Conservation (phyloP, 1,284 basidiomycete genomes). For the Uromyces viciae-fabae region DNA sequence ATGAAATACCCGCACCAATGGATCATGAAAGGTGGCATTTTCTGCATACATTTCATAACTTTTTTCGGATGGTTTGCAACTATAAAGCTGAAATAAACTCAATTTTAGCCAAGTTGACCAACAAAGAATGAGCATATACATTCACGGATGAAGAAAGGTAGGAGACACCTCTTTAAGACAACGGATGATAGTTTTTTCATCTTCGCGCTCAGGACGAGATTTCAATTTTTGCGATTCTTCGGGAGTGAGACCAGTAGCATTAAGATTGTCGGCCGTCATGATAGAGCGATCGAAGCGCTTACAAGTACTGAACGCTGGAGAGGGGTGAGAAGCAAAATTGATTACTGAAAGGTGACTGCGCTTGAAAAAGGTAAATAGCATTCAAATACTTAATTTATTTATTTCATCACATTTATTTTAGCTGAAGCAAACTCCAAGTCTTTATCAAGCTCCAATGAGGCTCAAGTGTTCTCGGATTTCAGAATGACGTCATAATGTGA, state of each 20-base stretch:
- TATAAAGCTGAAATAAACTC: constrained; percentile 32
- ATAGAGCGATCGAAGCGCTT: neutral
- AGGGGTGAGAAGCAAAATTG: no score
- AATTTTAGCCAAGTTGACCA: neutral
- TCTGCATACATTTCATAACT: constrained; percentile 46
- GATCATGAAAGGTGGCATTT: constrained; percentile 47
- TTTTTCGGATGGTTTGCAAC: constrained; percentile 25
- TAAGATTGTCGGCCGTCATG: constrained; percentile 26
- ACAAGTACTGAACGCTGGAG: no score
- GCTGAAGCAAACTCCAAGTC: no score
- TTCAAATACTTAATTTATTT: no score
- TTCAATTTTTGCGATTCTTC: constrained; percentile 15
- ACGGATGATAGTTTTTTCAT: constrained; percentile 41
- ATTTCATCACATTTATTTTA: no score
- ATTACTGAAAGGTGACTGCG: no score
- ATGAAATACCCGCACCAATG: constrained; percentile 14
- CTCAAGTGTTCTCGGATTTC: no score
- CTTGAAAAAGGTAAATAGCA: no score
- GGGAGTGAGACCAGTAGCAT: constrained; percentile 44
- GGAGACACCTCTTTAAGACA: constrained; percentile 41
- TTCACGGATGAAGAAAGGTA: neutral
- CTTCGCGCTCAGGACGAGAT: constrained; percentile 16
- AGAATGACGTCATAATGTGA: no score
- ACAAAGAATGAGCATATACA: no score
- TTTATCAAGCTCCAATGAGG: no score